Base-by-base conservation (phyloP, 2,329 filamentous ascomycete genomes). In the Tolypocladium ovalisporum region DNA sequence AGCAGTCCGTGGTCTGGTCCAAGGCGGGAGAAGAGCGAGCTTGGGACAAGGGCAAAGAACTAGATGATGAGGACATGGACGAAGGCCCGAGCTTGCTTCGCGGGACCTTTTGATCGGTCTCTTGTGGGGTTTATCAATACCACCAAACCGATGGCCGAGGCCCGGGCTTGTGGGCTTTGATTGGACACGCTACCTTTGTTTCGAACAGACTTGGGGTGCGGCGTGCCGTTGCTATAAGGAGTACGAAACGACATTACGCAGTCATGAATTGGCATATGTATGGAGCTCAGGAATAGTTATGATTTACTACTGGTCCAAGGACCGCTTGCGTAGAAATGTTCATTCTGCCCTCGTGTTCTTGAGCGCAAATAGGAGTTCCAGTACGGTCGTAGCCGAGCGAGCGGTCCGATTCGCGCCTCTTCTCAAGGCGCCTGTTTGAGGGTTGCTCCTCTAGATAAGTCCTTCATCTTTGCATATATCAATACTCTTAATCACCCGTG, bases 1-100 rank as follows among this genome's bases (percentile, higher is more conserved):
- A 78, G 40, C 83, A 86, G 60, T 83, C 86, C 65, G 86, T 95
- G 3, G 81, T 76, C 54, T 96, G 90, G 90, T 78, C 80, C 40
- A 87, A 85, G 65, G 70, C 71, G 4, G 88, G 88, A 1, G 85
- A 93, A 62, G 71, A 76, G 61, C 71, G 83, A 37, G 82, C 82
- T 59, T 85, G 83, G 83, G 82, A 85, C 67, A 72, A 74, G 15
- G 81, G 80, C 49, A 85, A 85, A 64, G 67, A 51, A 35, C 39
- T 60, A 5, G 65, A 56, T 17, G 54, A 56, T 1, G 44, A 57
- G 9, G 42, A 51, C 5, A 24, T 32, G 13, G 55, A 34, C 5
- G 55, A 57, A 32, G 54, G 35, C 40, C 54, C 56, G 9, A 58
- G 55, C 13, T 54, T 62, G 19, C 52, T 64, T 27, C 61, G 59